Base-by-base conservation (phyloP, 2,329 filamentous ascomycete genomes). In the Beauveria asiatica region DNA sequence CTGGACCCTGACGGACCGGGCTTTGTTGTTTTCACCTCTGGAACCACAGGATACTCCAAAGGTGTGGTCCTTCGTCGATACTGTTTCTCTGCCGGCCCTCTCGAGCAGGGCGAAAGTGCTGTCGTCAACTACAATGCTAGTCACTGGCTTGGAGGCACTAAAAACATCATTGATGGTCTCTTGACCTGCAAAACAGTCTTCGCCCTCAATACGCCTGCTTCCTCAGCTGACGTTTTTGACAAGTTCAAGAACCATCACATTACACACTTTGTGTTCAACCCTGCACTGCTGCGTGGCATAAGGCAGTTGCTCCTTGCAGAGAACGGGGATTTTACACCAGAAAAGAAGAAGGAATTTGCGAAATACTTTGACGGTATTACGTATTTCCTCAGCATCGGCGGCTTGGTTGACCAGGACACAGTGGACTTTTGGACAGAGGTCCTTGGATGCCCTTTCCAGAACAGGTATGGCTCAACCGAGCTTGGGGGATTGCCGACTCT, bases 21-120 rank as follows among this genome's bases (percentile, higher is more conserved):
- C 1, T 37, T 67, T 11, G 62, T 64, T 13, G 37, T 64, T 5
- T 64, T 63, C 75, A 92, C 88, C 2, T 90, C 87, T 16, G 88
- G 88, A 45, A 92, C 88, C 1, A 91, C 88, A 0, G 88, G 88
- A 23, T 80, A 85, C 67, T 88, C 88, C 54, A 92, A 92, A 73
- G 88, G 88, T 62, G 89, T 91, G 1, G 80, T 90, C 21, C 75
- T 96, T 64, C 64, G 64, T 2, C 46, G 61, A 17, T 44, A 44
- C 16, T 64, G 54, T 49, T 51, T 62, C 19, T 42, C 44, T 2
- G 56, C 53, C 17, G 21, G 41, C 2, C 51, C 50, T 0, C 44
- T 60, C 7, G 61, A 55, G 2, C 30, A 56, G 5, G 45, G 59
- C 17, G 60, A 57, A 9, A 53, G 52, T 42, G 58, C 59, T 11